phyloP scores from a whole-genome alignment of 805 yeast genomes.

The Lipomyces oligophaga region DNA sequence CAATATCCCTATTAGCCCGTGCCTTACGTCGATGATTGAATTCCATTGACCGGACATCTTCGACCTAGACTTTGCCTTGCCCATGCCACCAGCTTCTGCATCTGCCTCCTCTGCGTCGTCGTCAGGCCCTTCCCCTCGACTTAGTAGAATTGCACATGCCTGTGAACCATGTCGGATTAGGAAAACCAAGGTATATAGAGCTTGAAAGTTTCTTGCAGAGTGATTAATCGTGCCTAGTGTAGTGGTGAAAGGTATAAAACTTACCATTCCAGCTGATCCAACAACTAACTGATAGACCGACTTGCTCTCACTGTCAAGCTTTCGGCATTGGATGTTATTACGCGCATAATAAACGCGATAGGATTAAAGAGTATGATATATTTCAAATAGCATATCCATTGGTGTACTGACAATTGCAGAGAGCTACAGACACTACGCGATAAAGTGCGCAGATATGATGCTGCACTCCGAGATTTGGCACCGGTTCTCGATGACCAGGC shows the following conservation, averaged over 20 bases:
- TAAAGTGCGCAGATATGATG: constrained; percentile 12
- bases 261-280: background rate
- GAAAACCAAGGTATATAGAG: constrained; percentile 12
- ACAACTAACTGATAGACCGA: constrained; percentile 2
- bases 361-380: constrained; percentile 14
- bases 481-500: constrained; percentile 1
- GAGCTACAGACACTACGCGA: constrained; percentile 16
- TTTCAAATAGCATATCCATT: background rate
- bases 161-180: constrained; percentile 22
- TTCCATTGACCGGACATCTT: no score
- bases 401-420: constrained; percentile 2
- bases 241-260: constrained; percentile 18
- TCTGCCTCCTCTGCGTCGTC: no score
- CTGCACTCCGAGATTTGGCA: background rate
- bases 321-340: constrained; percentile 20
- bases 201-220: background rate
- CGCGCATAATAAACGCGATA: constrained; percentile 19
- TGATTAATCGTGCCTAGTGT: constrained; percentile 7
- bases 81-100: no score
- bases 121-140: constrained; percentile 6
- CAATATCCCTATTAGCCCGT: no score
- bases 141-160: constrained; percentile 18
- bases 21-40: no score
- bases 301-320: constrained; percentile 19
- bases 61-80: no score